These are phyloP conservation scores for Acanthamoeba royreba DNA, from an alignment of 208 protist genomes.

Conservation along the genomic window DNA sequence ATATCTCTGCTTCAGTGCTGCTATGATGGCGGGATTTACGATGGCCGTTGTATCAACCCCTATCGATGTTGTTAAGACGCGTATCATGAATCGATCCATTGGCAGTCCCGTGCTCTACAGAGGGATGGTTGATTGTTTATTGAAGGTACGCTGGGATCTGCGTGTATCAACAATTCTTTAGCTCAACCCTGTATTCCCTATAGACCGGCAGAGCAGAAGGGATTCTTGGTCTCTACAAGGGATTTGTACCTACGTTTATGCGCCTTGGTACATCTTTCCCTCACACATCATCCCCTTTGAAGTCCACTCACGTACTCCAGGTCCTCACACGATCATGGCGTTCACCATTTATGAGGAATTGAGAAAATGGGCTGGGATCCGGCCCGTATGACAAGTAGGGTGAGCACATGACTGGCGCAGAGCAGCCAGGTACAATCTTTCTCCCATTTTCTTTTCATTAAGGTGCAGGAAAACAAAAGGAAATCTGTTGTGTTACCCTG, in stretches of 20 bases:
- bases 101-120: not conserved
- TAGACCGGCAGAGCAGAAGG: not conserved
- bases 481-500: no score
- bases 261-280: not conserved
- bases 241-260: not conserved
- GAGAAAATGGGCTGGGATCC: not conserved
- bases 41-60: conserved; percentile 3
- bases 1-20: not conserved
- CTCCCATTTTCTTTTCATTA: not conserved
- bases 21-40: not conserved
- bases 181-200: not conserved
- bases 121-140: not conserved
- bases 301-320: not conserved
- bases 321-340: not conserved
- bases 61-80: not conserved
- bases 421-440: no score
- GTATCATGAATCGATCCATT: not conserved
- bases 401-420: no score
- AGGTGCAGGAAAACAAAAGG: not conserved
- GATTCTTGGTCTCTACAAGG: not conserved
- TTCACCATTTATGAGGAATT: not conserved
- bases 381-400: not conserved
- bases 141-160: not conserved
- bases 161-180: not conserved
- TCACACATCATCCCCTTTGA: not conserved